Base-by-base conservation (phyloP, 2,329 filamentous ascomycete species). In the Thielaviopsis musarum region DNA sequence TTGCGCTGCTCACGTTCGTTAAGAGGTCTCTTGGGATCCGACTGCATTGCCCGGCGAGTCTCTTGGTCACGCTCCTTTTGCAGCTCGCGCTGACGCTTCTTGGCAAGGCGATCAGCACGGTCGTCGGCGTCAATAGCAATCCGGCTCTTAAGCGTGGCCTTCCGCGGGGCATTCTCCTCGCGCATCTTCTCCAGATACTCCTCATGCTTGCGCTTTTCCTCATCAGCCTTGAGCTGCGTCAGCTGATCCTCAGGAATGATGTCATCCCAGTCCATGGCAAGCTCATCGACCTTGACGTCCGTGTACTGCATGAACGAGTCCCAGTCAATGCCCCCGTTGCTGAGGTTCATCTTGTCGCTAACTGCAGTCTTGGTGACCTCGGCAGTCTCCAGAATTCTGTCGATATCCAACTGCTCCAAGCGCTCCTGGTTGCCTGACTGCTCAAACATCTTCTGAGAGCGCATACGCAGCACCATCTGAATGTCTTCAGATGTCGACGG, bases 371-470 rank as follows among this genome's bases (percentile, higher is more conserved):
- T 91, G 66, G 95, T 94, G 66, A 97, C 84, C 73, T 98, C 93
- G 28, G 94, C 93, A 69, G 96, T 96, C 66, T 93, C 93, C 17
- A 98, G 81, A 48, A 98, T 93, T 9, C 91, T 89, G 69, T 98
- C 94, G 65, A 98, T 97, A 69, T 98, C 93, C 24, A 98, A 83
- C 71, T 96, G 90, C 72, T 98, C 93, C 5, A 98, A 78, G 69
- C 95, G 93, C 73, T 91, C 87, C 71, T 98, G 93, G 69, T 98
- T 98, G 61, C 89, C 88, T 12, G 88, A 93, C 70, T 96, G 91
- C 71, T 97, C 91, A 65, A 98, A 98, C 85, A 98, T 95, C 72
- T 93, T 95, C 69, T 96, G 93, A n/a, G 93, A 95, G 65, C 93
- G 87, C 72, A 91, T 90, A 74, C 97, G 97, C 67, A 98, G 80